Percentiles rank a stretch among this genome's conserved stretches.
phyloP scores from a whole-genome alignment of 495 filamentous ascomycete species.

The Neurospora africana region DNA sequence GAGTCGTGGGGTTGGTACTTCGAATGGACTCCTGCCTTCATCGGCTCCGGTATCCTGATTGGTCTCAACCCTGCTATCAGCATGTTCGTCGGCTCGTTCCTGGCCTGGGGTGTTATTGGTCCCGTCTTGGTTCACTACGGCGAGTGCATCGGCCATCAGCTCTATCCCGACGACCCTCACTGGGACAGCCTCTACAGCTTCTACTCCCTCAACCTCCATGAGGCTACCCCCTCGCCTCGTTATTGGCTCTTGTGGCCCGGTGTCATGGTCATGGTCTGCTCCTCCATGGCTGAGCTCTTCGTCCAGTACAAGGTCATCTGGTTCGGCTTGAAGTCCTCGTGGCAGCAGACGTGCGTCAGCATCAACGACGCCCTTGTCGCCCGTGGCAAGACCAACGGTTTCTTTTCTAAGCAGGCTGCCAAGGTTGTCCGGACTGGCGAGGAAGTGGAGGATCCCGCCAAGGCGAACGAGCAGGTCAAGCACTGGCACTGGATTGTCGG shows the following conservation, averaged over 20 bases:
- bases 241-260: slow-evolving; percentile 62
- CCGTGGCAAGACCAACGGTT: slow-evolving; percentile 34
- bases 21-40: slow-evolving; percentile 57
- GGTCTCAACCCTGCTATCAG: slow-evolving; percentile 56
- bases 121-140: slow-evolving; percentile 49
- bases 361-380: slow-evolving; percentile 30
- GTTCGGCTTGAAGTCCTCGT: slow-evolving; percentile 40
- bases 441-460: slow-evolving; percentile 40
- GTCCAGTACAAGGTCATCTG: slow-evolving; percentile 52
- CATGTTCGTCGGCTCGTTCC: slow-evolving; percentile 47
- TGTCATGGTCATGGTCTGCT: slow-evolving; percentile 54
- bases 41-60: slow-evolving; percentile 55
- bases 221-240: slow-evolving; percentile 41
- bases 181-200: slow-evolving; percentile 43
- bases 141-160: slow-evolving; percentile 36
- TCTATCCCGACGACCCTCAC: slow-evolving; percentile 31
- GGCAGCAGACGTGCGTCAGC: slow-evolving; percentile 32
- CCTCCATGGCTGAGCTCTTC: slow-evolving; percentile 49
- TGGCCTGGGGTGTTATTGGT: slow-evolving; percentile 58
- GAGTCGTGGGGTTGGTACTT: slow-evolving; percentile 59
- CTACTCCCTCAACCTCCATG: slow-evolving; percentile 37
- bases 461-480: slow-evolving; percentile 44
- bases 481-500: slow-evolving; percentile 51
- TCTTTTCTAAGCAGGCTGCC: slow-evolving; percentile 34
- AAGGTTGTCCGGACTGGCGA: slow-evolving; percentile 16